phyloP scores from a whole-genome alignment of 176 grass and related monocot species.

The Echinochloa phyllopogon region DNA sequence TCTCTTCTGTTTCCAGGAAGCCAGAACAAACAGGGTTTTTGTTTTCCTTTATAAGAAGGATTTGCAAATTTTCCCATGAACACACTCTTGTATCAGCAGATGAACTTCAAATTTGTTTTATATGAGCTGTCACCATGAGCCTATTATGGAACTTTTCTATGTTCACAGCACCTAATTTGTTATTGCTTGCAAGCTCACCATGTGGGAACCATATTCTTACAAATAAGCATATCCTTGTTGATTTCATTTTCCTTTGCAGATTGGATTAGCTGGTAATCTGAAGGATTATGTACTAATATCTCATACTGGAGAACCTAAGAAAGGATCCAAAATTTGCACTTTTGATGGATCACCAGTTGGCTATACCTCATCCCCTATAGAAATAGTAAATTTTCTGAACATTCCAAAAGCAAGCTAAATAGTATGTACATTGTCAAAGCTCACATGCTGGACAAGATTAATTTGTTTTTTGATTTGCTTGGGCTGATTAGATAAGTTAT shows the following conservation, averaged over 20 bases:
- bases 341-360: constrained; percentile 77
- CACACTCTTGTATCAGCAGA: not conserved
- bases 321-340: constrained; percentile 86
- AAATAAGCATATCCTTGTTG: not conserved
- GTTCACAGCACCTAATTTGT: not conserved
- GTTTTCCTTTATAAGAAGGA: not conserved
- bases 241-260: constrained; percentile 52
- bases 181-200: not conserved
- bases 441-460: not conserved
- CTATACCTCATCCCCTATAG: constrained; percentile 70
- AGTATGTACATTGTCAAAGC: not conserved
- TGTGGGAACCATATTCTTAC: not conserved
- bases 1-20: not conserved
- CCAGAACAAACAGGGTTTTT: not conserved
- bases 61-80: not conserved
- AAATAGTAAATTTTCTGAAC: constrained; percentile 59
- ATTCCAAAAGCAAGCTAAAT: not conserved
- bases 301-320: constrained; percentile 68
- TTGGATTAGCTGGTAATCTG: constrained; percentile 89
- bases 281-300: constrained; percentile 67
- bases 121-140: not conserved
- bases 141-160: not conserved
- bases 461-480: constrained; percentile 25
- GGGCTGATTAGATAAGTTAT: not conserved
- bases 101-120: not conserved